Conservation (phyloP, 805 yeast genomes). For the Danielozyma ontarioensis region DNA sequence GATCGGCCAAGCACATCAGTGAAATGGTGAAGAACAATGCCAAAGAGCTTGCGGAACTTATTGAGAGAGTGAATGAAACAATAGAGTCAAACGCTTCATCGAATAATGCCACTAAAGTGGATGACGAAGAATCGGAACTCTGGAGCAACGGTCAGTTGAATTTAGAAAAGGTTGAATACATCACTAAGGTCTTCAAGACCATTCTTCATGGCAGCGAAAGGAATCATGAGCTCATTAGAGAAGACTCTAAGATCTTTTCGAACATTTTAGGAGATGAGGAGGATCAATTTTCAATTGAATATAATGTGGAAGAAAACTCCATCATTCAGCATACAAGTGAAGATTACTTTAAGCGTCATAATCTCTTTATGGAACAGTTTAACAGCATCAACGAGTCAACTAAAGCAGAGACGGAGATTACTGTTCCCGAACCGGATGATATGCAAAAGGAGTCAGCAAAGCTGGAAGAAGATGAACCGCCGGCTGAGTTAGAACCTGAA, state of each 20-base stretch:
- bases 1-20: slow-evolving; percentile 40
- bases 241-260: neutral
- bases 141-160: slow-evolving; percentile 15
- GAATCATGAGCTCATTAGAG: neutral
- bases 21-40: slow-evolving; percentile 57
- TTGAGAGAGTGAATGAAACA: slow-evolving; percentile 36
- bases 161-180: neutral
- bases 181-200: neutral
- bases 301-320: slow-evolving; percentile 7
- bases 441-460: slow-evolving; percentile 3
- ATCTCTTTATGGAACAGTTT: neutral
- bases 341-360: slow-evolving; percentile 6
- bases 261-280: slow-evolving; percentile 1
- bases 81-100: slow-evolving; percentile 28
- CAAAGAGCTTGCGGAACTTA: slow-evolving; percentile 52
- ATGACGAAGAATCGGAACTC: neutral
- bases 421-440: slow-evolving; percentile 2
- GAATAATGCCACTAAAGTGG: neutral
- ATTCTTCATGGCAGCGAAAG: no score
- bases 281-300: slow-evolving; percentile 11
- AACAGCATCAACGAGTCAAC: neutral
- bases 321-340: slow-evolving; percentile 13
- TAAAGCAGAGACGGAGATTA: neutral
- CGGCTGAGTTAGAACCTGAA: slow-evolving; percentile 3
- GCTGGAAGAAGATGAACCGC: slow-evolving; percentile 1